A percentile compares a stretch with the other conserved stretches of the same genome.
Evolutionary conservation across 345 rosid genomes (phyloP).

Genomic region (Balakata baccata): DNA sequence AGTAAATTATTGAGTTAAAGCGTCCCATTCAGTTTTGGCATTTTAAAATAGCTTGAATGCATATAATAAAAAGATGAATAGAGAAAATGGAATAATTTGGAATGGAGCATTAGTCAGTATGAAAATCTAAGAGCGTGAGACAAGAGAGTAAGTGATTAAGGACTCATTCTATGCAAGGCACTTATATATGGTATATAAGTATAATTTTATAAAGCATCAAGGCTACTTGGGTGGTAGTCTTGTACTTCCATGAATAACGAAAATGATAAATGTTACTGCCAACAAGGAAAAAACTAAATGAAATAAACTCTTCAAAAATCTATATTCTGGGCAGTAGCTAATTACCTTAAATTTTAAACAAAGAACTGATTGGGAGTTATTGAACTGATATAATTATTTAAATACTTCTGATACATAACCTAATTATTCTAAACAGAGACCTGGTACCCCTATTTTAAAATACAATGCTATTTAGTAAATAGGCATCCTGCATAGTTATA

Average conservation of each 20-base stretch:
- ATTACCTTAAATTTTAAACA: neutral
- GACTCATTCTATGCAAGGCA: neutral
- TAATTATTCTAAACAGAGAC: too few relatives aligned
- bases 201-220: neutral
- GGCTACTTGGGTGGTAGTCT: neutral
- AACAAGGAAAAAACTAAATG: neutral
- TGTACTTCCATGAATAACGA: neutral
- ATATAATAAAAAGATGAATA: neutral
- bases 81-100: neutral
- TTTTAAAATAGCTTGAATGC: neutral
- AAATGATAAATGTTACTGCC: neutral
- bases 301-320: neutral
- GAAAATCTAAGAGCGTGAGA: neutral
- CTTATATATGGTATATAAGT: neutral
- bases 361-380: neutral
- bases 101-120: neutral
- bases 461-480: too few relatives aligned
- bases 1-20: neutral
- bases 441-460: too few relatives aligned
- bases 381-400: neutral
- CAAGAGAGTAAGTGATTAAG: neutral
- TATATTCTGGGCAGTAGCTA: conserved; percentile 2
- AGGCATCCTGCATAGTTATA: too few relatives aligned
- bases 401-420: too few relatives aligned
- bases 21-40: neutral